Conservation (phyloP, 2,329 filamentous ascomycete species). For the Ophiostoma sp. region DNA sequence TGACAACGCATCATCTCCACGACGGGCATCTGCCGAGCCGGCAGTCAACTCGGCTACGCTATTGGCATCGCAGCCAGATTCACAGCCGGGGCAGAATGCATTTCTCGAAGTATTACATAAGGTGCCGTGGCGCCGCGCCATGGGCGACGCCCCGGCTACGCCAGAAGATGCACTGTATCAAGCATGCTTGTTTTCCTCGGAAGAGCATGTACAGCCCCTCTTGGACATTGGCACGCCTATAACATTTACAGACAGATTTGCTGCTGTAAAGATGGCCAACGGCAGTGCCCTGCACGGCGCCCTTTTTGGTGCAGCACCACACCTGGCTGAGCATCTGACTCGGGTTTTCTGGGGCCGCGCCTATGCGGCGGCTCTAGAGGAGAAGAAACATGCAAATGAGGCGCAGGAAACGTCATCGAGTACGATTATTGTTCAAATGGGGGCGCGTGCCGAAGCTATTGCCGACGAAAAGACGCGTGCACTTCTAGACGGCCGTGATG, state of each 20-base stretch:
- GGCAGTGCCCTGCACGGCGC: background rate
- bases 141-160: background rate
- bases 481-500: background rate
- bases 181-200: background rate
- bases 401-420: background rate
- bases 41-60: background rate
- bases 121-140: background rate
- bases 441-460: background rate
- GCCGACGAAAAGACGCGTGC: background rate
- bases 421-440: background rate
- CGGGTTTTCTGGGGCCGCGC: background rate
- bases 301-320: background rate
- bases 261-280: background rate
- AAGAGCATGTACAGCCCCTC: background rate
- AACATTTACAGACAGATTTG: background rate
- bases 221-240: background rate
- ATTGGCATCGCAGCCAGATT: background rate
- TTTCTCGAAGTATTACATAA: background rate
- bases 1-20: background rate
- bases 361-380: background rate
- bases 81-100: background rate
- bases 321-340: background rate
- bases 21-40: background rate
- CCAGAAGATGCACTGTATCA: background rate
- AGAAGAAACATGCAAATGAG: background rate